phyloP scores from a whole-genome alignment of 331 rosid species.

The Acacia concinna region DNA sequence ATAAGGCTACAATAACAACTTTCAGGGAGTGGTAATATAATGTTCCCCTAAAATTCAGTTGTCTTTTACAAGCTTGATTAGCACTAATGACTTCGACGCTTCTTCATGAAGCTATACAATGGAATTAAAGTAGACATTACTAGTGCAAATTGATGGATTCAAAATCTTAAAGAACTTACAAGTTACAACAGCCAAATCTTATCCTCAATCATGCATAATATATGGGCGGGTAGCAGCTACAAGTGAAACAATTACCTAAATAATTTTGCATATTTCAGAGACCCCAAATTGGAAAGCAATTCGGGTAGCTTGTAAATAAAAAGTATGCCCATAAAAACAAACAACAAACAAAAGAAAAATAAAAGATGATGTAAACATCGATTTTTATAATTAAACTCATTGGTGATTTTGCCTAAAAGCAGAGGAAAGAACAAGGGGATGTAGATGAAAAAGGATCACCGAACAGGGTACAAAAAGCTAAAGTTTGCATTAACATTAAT shows the following conservation, averaged over 20 bases:
- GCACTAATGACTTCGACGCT: background rate
- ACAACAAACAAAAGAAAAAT: background rate
- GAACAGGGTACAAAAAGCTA: background rate
- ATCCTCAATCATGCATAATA: background rate
- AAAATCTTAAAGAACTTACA: background rate
- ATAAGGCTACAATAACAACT: constrained; percentile 13
- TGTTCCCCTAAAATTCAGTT: background rate
- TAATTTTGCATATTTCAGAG: background rate
- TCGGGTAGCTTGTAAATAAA: background rate
- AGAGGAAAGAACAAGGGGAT: background rate
- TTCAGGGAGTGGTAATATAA: constrained; percentile 2
- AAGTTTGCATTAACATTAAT: constrained; percentile 12
- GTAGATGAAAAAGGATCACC: background rate
- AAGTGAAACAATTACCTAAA: background rate
- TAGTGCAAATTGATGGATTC: background rate
- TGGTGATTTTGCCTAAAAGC: background rate
- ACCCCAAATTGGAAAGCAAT: background rate
- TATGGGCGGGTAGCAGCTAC: background rate
- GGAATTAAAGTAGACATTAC: background rate
- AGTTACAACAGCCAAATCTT: background rate
- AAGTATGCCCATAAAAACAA: background rate
- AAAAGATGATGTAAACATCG: background rate
- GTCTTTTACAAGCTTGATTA: constrained; percentile 9
- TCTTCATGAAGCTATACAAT: background rate
- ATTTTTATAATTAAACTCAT: background rate